Conservation (phyloP, 1,284 basidiomycete species). For the Phenoliferia sp. region DNA sequence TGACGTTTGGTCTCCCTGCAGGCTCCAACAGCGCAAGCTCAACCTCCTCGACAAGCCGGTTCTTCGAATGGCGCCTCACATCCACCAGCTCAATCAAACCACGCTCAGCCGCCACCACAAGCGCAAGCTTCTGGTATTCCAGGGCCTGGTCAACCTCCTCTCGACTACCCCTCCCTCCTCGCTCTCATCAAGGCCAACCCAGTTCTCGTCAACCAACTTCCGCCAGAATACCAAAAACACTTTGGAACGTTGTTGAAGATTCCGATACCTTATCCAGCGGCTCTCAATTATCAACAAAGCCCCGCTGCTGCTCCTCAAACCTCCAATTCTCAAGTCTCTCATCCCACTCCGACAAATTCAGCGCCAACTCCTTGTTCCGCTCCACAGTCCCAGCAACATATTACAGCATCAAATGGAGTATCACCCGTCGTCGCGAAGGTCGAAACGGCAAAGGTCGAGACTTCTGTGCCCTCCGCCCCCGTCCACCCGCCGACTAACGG, state of each 20-base stretch:
- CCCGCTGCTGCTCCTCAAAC: no score
- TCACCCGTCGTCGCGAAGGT: no score
- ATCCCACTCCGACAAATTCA: no score
- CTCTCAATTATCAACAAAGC: no score
- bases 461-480: no score
- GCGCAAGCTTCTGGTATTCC: neutral
- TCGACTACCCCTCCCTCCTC: constrained; percentile 25
- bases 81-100: neutral
- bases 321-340: no score
- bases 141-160: constrained; percentile 11
- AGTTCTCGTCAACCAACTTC: constrained; percentile 24
- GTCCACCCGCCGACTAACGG: no score
- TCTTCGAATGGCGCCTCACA: neutral
- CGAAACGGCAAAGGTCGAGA: no score
- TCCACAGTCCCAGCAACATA: no score
- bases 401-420: no score
- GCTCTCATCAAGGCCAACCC: constrained; percentile 20
- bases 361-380: no score
- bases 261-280: constrained; percentile 5
- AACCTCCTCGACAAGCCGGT: neutral
- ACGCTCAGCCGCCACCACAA: neutral
- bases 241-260: constrained; percentile 8
- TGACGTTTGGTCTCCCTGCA: neutral
- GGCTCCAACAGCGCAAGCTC: neutral
- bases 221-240: constrained; percentile 22